Percentiles rank a stretch among this genome's conserved stretches.
These are phyloP conservation scores for Ilyonectria robusta DNA, from an alignment of 2,329 filamentous ascomycete genomes.

Conservation along the genomic window DNA sequence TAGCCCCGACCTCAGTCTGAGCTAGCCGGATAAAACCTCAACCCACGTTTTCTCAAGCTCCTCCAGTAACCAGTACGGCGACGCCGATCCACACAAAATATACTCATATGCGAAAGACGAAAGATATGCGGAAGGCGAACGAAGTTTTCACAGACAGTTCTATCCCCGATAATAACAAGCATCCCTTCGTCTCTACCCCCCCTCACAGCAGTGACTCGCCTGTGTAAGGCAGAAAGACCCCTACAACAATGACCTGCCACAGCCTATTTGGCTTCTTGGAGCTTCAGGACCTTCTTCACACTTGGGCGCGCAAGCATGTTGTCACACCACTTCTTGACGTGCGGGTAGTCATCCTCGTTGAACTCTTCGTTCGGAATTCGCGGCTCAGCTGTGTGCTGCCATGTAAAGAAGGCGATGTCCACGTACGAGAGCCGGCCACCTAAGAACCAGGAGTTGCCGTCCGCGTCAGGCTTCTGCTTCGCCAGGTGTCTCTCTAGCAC, in stretches of 20 bases:
- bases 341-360: conserved; percentile 4
- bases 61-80: no score
- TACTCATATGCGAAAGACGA: not conserved
- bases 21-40: no score
- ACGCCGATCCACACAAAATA: not conserved
- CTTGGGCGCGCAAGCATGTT: conserved; percentile 4
- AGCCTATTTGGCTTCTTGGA: conserved; percentile 4
- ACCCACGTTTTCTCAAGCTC: no score
- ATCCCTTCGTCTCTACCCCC: not conserved
- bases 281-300: conserved; percentile 6
- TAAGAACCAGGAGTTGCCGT: not conserved
- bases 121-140: not conserved
- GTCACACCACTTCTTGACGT: not conserved
- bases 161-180: not conserved
- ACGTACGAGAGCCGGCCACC: conserved; percentile 3
- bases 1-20: no score
- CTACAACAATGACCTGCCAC: conserved; percentile 1
- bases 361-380: conserved; percentile 6
- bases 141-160: not conserved
- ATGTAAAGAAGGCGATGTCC: conserved; percentile 4
- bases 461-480: conserved; percentile 2
- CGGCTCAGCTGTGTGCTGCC: conserved; percentile 2
- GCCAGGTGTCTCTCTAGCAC: not conserved
- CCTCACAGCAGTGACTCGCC: not conserved
- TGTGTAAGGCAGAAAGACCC: conserved; percentile 1